Conservation (phyloP, 2,329 filamentous ascomycete species). For the Penicillium sp. region DNA sequence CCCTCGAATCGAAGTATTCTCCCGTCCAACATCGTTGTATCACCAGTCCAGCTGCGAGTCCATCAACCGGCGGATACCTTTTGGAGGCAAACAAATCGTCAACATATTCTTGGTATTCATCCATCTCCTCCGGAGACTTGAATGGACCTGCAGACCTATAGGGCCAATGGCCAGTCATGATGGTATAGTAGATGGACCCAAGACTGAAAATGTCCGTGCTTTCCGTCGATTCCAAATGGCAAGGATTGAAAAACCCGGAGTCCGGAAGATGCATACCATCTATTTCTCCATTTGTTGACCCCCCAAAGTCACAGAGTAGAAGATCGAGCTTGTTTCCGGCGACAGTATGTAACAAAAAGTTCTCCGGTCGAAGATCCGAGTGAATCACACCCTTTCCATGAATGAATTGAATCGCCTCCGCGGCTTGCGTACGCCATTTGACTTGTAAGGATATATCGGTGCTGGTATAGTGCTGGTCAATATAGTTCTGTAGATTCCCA, state of each 20-base stretch:
- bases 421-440: constrained; percentile 29
- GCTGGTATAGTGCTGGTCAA: constrained; percentile 14
- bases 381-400: constrained; percentile 32
- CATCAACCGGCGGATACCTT: constrained; percentile 5
- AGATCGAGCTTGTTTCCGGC: constrained; percentile 23
- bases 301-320: constrained; percentile 33
- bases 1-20: not conserved
- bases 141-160: constrained; percentile 7
- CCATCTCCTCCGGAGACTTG: constrained; percentile 6
- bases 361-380: constrained; percentile 32
- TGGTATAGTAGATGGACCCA: constrained; percentile 15
- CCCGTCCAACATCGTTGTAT: not conserved
- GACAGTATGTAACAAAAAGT: constrained; percentile 30
- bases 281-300: constrained; percentile 15
- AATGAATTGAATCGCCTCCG: constrained; percentile 28
- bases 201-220: constrained; percentile 18
- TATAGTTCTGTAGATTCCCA: constrained; percentile 20
- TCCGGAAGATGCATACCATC: no score
- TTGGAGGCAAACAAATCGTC: constrained; percentile 6
- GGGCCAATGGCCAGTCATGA: constrained; percentile 17
- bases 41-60: constrained; percentile 5
- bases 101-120: constrained; percentile 1
- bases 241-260: not conserved
- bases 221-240: constrained; percentile 11
- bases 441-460: constrained; percentile 17